These are phyloP conservation scores for Blastobotrys terrestris DNA, from an alignment of 805 yeast genomes.

Conservation along the genomic window DNA sequence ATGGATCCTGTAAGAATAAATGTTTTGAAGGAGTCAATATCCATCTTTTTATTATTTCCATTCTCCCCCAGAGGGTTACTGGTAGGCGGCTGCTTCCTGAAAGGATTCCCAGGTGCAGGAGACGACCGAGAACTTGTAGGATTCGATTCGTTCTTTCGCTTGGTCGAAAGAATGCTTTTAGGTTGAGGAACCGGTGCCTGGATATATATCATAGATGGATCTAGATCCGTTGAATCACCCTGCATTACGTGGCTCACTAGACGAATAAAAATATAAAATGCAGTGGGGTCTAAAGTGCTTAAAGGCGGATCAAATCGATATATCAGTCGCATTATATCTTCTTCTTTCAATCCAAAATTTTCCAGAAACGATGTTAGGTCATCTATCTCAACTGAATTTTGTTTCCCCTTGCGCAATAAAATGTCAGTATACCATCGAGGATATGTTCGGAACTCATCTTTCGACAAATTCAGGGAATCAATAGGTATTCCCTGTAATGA, in stretches of 20 bases:
- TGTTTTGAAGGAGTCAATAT: slow-evolving; percentile 80
- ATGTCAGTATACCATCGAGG: slow-evolving; percentile 91
- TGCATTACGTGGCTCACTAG: slow-evolving; percentile 65
- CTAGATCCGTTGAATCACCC: slow-evolving; percentile 18
- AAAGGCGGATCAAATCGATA: slow-evolving; percentile 13
- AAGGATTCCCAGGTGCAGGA: slow-evolving; percentile 23
- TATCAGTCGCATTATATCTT: slow-evolving; percentile 38
- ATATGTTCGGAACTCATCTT: slow-evolving; percentile 76
- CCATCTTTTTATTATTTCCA: slow-evolving; percentile 42
- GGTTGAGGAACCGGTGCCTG: slow-evolving; percentile 75
- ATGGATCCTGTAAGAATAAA: slow-evolving; percentile 76
- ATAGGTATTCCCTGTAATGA: slow-evolving; percentile 16
- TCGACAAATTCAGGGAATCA: slow-evolving; percentile 50
- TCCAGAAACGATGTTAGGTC: slow-evolving; percentile 76
- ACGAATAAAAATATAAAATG: slow-evolving; percentile 82
- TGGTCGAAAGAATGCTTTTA: slow-evolving; percentile 62
- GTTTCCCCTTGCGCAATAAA: slow-evolving; percentile 56
- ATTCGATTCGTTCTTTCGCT: slow-evolving; percentile 31
- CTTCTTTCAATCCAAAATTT: slow-evolving; percentile 62
- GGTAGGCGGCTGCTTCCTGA: slow-evolving; percentile 10
- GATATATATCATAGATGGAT: slow-evolving; percentile 18
- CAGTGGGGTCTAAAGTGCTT: slow-evolving; percentile 71
- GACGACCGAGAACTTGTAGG: slow-evolving; percentile 5
- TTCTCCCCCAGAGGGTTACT: background rate
- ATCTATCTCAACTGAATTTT: slow-evolving; percentile 56